Base-by-base conservation (phyloP, 1,284 basidiomycete genomes). In the Meira nashicola region DNA sequence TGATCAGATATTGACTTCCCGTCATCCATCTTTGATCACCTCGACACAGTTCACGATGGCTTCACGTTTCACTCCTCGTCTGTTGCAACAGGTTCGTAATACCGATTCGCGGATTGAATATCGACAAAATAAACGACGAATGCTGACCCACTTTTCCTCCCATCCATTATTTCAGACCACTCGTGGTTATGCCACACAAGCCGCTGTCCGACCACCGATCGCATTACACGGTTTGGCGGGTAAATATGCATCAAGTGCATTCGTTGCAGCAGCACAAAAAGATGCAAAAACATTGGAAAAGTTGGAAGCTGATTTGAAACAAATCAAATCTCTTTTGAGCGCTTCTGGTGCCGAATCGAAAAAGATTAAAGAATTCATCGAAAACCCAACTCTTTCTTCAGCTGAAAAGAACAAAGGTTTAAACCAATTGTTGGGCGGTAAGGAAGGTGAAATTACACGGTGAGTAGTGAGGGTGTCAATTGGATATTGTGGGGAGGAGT, bases 161-260 rank as follows among this genome's bases (percentile, higher is more conserved):
- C 23, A 28, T 39, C 12, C n/a, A n/a, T 5, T 53, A 2, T n/a
- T 39, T 17, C 61, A 70, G 67, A 63, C 71, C 46, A 69, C 71
- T 55, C 75, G 75, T 44, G 70, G 75, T 65, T 77, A 77, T 65
- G 75, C 75, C 59, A 67, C 73, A 28, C 72, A 76, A 65, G 66
- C 70, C 21, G 57, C 66, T 54, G 63, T 76, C 44, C 64, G 66
- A 39, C 68, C 74, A 48, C 75, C 75, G 28, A 57, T 67, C 12
- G 59, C 64, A 64, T 67, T 77, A 54, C 66, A 77, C 14, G 74
- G 73, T 40, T 60, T 77, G 53, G 57, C 74, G 39, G 74, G 72
- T 76, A 97, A 96, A 82, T 98, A 99, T 81, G 94, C 95, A 65
- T 88, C 89, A 62, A 94, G 95, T 28, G 85, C 90, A 67, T 99